Conservation (phyloP, 2,329 filamentous ascomycete species). For the Lasiodiplodia citricola region DNA sequence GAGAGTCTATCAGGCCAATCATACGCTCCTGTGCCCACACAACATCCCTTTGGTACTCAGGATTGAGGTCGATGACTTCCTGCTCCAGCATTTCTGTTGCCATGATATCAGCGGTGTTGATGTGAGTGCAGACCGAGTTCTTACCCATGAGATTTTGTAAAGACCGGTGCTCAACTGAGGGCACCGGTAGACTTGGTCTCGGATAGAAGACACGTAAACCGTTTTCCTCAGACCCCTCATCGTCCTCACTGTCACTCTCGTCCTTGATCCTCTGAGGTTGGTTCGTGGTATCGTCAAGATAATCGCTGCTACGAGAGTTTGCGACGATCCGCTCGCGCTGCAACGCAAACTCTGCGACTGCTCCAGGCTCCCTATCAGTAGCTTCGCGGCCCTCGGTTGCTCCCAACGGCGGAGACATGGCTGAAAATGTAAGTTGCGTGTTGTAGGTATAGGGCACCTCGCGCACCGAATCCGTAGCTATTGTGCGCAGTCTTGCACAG, state of each 20-base stretch:
- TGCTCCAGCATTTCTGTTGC: conserved; percentile 31
- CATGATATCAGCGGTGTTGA: conserved; percentile 8
- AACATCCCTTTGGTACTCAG: conserved; percentile 55
- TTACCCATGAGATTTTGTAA: conserved; percentile 7
- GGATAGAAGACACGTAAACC: background rate
- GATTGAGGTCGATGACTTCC: conserved; percentile 46
- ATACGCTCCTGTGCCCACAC: conserved; percentile 50
- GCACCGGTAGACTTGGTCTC: background rate
- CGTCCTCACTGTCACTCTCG: background rate
- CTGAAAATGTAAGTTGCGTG: background rate
- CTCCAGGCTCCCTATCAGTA: background rate
- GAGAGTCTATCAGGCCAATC: conserved; percentile 41
- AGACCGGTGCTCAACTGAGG: background rate
- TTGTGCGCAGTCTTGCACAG: background rate
- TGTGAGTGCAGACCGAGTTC: background rate
- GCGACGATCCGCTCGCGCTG: background rate
- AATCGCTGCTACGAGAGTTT: background rate
- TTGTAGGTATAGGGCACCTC: background rate
- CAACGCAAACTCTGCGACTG: background rate
- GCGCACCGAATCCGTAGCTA: background rate
- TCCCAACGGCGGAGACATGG: background rate
- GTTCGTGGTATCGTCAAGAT: background rate
- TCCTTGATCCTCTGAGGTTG: background rate
- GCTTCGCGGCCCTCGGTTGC: background rate
- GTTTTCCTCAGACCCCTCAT: background rate